Evolutionary conservation across 495 filamentous ascomycete species (phyloP).

Genomic region (Acidiella bohemica): DNA sequence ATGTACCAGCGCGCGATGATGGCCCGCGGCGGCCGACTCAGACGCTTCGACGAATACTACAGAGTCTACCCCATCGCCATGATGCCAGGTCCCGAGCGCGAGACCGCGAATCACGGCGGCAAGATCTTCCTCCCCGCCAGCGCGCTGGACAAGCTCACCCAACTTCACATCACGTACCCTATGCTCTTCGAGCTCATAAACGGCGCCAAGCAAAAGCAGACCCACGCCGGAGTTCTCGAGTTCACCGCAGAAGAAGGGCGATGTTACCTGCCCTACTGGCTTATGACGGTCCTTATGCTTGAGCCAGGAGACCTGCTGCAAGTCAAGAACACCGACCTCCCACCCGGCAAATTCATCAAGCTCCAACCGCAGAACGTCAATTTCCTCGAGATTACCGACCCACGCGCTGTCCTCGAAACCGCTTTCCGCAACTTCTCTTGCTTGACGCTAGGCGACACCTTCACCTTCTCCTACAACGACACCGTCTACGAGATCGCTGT

Average conservation of each 20-base stretch:
- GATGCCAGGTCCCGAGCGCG: slow-evolving; percentile 83
- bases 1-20: slow-evolving; percentile 30
- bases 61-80: slow-evolving; percentile 89
- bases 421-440: slow-evolving; percentile 91
- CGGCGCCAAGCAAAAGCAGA: slow-evolving; percentile 59
- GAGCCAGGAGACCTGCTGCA: slow-evolving; percentile 90
- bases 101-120: slow-evolving; percentile 85
- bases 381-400: slow-evolving; percentile 93
- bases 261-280: slow-evolving; percentile 91
- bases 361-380: slow-evolving; percentile 81
- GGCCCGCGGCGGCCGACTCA: slow-evolving; percentile 28
- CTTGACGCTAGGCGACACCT: slow-evolving; percentile 79
- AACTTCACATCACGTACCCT: slow-evolving; percentile 94
- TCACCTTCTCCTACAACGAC: slow-evolving; percentile 92
- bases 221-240: slow-evolving; percentile 89
- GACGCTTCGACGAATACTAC: slow-evolving; percentile 94
- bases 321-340: slow-evolving; percentile 83
- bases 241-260: slow-evolving; percentile 96
- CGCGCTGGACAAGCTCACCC: slow-evolving; percentile 85
- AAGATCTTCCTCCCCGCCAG: slow-evolving; percentile 95
- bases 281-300: slow-evolving; percentile 82
- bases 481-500: slow-evolving; percentile 83
- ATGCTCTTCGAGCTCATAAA: slow-evolving; percentile 94
- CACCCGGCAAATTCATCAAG: slow-evolving; percentile 81
- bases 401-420: slow-evolving; percentile 94